A percentile compares a stretch with the other conserved stretches of the same genome.
These are phyloP conservation scores for Acanthamoeba triangularis DNA, from an alignment of 208 protist genomes.

Conservation along the genomic window DNA sequence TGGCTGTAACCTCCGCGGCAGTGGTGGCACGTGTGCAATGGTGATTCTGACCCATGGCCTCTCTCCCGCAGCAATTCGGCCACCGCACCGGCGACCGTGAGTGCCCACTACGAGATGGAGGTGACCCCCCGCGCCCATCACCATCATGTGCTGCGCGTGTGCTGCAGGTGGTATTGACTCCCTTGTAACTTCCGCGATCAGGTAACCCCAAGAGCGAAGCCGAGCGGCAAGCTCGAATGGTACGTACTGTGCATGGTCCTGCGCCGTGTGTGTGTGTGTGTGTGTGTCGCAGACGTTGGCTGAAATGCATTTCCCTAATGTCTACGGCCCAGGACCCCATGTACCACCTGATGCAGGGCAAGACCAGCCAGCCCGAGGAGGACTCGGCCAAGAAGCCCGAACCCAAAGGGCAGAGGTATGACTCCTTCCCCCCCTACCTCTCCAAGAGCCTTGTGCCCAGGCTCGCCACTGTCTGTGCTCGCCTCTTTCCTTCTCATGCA, in stretches of 20 bases:
- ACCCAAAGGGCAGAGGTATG: not conserved
- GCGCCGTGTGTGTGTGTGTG: no score
- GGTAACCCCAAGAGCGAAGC: conserved; percentile 53
- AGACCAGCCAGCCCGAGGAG: not conserved
- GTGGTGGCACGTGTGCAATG: no score
- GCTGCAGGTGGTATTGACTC: not conserved
- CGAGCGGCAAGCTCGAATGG: conserved; percentile 54
- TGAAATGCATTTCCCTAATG: no score
- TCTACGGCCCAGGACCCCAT: conserved; percentile 31
- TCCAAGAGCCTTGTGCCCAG: no score
- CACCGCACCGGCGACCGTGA: conserved; percentile 42
- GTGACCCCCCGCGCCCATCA: not conserved
- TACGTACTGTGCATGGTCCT: no score
- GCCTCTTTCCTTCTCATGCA: no score
- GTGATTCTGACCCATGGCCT: no score
- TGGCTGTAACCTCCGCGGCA: no score
- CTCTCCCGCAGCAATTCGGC: conserved; percentile 7
- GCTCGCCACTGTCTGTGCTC: no score
- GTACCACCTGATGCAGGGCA: conserved; percentile 1
- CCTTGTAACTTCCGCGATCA: no score
- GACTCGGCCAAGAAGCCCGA: not conserved
- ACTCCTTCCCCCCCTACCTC: no score
- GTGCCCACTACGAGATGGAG: conserved; percentile 27
- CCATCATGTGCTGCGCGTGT: not conserved
- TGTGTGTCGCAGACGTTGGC: no score